These are phyloP conservation scores for Boechera retrofracta DNA, from an alignment of 345 rosid genomes.

Conservation along the genomic window DNA sequence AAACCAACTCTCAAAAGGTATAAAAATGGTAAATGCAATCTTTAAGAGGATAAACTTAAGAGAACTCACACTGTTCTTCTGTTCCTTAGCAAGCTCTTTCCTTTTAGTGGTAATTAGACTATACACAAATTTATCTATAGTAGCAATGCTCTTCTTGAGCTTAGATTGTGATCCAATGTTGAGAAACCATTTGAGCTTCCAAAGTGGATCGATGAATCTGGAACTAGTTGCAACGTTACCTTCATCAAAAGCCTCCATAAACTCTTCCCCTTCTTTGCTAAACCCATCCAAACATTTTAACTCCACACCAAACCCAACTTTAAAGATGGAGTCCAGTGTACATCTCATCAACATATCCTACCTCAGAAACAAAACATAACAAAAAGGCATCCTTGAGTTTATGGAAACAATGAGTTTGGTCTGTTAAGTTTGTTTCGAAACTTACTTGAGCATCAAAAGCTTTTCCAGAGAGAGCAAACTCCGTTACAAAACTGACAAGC, in stretches of 20 bases:
- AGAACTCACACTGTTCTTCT: slow-evolving; percentile 44
- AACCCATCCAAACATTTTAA: slow-evolving; percentile 63
- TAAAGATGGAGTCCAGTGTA: slow-evolving; percentile 73
- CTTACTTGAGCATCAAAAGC: slow-evolving; percentile 75
- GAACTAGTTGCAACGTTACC: slow-evolving; percentile 55
- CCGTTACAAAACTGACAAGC: slow-evolving; percentile 48
- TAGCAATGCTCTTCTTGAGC: slow-evolving; percentile 54
- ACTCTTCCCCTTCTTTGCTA: slow-evolving; percentile 50
- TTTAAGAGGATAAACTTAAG: background rate
- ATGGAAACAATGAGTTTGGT: background rate
- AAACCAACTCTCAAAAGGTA: background rate
- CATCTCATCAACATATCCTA: slow-evolving; percentile 73
- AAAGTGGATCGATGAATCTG: slow-evolving; percentile 66
- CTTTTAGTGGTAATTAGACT: slow-evolving; percentile 58
- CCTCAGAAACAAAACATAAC: background rate
- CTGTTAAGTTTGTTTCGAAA: background rate
- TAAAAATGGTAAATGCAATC: background rate
- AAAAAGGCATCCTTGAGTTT: background rate
- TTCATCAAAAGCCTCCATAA: slow-evolving; percentile 80
- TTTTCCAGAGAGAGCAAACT: slow-evolving; percentile 41
- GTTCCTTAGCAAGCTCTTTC: slow-evolving; percentile 38
- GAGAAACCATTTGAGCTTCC: slow-evolving; percentile 66
- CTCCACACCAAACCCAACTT: slow-evolving; percentile 85
- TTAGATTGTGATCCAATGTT: slow-evolving; percentile 63
- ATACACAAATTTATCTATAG: slow-evolving; percentile 57